Conservation (phyloP, 306 rosid genomes). For the Prunus mongolica region DNA sequence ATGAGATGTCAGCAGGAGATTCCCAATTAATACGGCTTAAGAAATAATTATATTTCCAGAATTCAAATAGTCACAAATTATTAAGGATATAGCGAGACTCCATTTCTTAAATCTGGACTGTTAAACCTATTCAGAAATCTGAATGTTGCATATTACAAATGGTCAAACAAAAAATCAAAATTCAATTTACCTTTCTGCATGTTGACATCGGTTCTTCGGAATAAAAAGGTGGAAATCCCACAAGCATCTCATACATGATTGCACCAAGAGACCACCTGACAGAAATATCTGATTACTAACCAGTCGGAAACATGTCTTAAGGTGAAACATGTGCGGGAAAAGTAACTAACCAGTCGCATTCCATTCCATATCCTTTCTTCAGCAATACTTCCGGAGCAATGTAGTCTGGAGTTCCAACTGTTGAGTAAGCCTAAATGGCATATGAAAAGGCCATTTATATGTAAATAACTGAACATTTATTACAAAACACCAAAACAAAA, state of each 20-base stretch:
- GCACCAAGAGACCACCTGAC: slow-evolving; percentile 97
- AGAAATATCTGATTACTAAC: slow-evolving; percentile 6
- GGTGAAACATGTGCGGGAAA: neutral
- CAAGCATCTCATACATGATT: slow-evolving; percentile 93
- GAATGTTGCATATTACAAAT: neutral
- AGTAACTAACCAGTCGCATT: slow-evolving; percentile 77
- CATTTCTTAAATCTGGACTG: neutral
- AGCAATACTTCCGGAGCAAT: slow-evolving; percentile 85
- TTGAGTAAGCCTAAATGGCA: slow-evolving; percentile 69
- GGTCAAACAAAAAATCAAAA: neutral
- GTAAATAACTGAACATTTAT: neutral
- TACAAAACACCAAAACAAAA: neutral
- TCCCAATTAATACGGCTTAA: neutral
- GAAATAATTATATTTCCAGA: neutral
- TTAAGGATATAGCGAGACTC: neutral
- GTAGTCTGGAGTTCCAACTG: slow-evolving; percentile 91
- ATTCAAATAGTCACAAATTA: neutral
- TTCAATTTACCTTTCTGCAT: slow-evolving; percentile 67
- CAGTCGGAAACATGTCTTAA: neutral
- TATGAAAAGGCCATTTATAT: slow-evolving; percentile 14
- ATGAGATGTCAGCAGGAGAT: neutral
- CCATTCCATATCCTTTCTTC: slow-evolving; percentile 85
- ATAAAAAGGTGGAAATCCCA: slow-evolving; percentile 85
- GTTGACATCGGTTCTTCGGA: slow-evolving; percentile 84
- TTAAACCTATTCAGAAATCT: neutral